phyloP scores from a whole-genome alignment of 805 yeast species.

The Saturnispora dispora region DNA sequence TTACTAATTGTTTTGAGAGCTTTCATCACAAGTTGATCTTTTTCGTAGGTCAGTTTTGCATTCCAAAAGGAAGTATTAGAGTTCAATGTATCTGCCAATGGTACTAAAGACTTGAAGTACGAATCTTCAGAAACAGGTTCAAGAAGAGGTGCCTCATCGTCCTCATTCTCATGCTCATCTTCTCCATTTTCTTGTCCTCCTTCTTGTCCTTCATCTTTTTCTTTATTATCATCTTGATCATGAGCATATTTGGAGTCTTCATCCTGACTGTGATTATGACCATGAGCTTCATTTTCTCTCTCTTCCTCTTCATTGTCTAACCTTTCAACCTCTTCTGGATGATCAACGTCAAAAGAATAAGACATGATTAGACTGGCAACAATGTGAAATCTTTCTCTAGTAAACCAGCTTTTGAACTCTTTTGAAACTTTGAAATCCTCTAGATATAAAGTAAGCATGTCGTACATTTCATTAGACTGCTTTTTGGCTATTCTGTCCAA shows the following conservation, averaged over 20 bases:
- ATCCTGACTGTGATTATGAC: constrained; percentile 1
- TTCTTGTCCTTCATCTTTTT: constrained; percentile 24
- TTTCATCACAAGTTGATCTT: constrained; percentile 54
- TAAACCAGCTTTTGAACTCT: constrained; percentile 20
- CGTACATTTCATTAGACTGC: constrained; percentile 53
- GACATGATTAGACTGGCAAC: constrained; percentile 81
- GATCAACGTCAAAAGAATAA: constrained; percentile 80
- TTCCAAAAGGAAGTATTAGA: constrained; percentile 73
- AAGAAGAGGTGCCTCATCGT: constrained; percentile 1
- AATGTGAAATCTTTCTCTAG: constrained; percentile 53
- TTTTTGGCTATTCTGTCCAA: constrained; percentile 61
- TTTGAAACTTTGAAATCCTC: constrained; percentile 28
- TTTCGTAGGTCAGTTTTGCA: constrained; percentile 54
- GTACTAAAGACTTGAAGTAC: constrained; percentile 76
- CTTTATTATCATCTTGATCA: constrained; percentile 29
- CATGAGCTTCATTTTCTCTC: constrained; percentile 12
- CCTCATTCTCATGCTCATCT: constrained; percentile 20
- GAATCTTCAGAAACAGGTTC: constrained; percentile 24
- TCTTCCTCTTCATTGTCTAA: constrained; percentile 24
- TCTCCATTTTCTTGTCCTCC: constrained; percentile 17
- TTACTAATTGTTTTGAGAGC: constrained; percentile 49
- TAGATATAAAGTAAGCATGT: constrained; percentile 31
- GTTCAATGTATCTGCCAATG: constrained; percentile 84
- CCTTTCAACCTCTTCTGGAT: constrained; percentile 23
- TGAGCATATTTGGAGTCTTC: constrained; percentile 19